Percentiles rank a stretch among this genome's conserved stretches.
Evolutionary conservation across 108 stramenopile species (phyloP).

Genomic region (Nitzschia putrida): DNA sequence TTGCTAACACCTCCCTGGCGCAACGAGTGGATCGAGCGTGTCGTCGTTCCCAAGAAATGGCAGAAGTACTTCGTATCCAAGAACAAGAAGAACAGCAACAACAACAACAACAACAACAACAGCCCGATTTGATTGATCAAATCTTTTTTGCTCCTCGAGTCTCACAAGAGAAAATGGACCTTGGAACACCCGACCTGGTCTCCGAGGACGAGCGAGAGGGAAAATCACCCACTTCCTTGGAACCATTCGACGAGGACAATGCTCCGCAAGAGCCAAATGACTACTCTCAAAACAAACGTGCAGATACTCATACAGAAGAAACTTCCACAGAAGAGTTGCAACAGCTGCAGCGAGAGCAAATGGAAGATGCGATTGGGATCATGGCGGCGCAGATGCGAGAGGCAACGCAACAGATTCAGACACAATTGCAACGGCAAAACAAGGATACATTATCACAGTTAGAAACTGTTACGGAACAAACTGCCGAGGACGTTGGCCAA

Average conservation of each 20-base stretch:
- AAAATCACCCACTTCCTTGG: constrained; percentile 7
- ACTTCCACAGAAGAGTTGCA: constrained; percentile 54
- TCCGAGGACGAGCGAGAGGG: not conserved
- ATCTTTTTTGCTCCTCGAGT: constrained; percentile 13
- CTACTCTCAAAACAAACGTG: not conserved
- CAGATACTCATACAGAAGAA: not conserved
- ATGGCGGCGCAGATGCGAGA: constrained; percentile 73
- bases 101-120: not conserved
- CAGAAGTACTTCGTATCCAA: not conserved
- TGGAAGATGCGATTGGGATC: constrained; percentile 67
- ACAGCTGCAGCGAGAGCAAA: constrained; percentile 73
- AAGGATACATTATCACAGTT: constrained; percentile 52
- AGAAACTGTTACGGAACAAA: constrained; percentile 69
- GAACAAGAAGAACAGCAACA: constrained; percentile 23
- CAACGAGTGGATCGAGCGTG: constrained; percentile 29
- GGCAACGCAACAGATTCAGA: constrained; percentile 65
- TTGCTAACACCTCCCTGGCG: not conserved
- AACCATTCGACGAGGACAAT: not conserved
- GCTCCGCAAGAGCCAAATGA: not conserved
- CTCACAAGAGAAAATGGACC: not conserved
- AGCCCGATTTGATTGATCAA: constrained; percentile 22
- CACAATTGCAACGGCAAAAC: constrained; percentile 62
- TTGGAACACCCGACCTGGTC: no score
- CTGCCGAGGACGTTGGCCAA: constrained; percentile 55
- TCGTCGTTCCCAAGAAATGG: constrained; percentile 26